Percentiles rank a stretch among this genome's conserved stretches.
These are phyloP conservation scores for Apiospora marii DNA, from an alignment of 2,329 filamentous ascomycete species.

Conservation along the genomic window DNA sequence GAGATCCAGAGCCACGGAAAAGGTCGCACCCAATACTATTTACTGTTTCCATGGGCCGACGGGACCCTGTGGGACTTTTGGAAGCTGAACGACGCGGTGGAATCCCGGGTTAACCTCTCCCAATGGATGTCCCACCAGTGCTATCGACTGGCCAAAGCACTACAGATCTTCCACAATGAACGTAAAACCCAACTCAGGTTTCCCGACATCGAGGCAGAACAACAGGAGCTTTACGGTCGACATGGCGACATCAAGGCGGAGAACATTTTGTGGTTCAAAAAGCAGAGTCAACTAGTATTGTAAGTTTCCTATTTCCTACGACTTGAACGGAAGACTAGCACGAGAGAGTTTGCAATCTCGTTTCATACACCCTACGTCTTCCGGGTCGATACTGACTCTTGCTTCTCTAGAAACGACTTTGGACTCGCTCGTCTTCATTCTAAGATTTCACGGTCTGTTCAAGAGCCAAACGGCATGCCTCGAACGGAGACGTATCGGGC, in stretches of 20 bases:
- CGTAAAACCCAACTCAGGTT: neutral
- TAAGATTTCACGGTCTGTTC: slow-evolving; percentile 40
- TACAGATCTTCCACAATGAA: neutral
- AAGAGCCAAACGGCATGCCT: slow-evolving; percentile 29
- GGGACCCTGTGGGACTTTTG: slow-evolving; percentile 32
- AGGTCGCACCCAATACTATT: slow-evolving; percentile 23
- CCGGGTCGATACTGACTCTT: no score
- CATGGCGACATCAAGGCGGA: slow-evolving; percentile 47
- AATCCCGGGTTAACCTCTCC: slow-evolving; percentile 28
- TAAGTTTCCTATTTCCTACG: no score
- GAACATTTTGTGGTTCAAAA: slow-evolving; percentile 44
- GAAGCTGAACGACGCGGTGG: slow-evolving; percentile 26
- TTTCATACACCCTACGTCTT: no score
- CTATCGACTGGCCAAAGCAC: neutral
- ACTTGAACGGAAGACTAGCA: no score
- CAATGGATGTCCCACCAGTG: neutral
- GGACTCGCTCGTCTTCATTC: slow-evolving; percentile 45
- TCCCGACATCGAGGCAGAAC: neutral
- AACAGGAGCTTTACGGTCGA: slow-evolving; percentile 39
- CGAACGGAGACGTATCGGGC: slow-evolving; percentile 46
- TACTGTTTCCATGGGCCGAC: slow-evolving; percentile 34
- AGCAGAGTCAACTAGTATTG: neutral
- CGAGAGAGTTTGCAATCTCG: no score
- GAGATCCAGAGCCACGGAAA: neutral
- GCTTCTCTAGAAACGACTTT: slow-evolving; percentile 42